Base-by-base conservation (phyloP, 2,329 filamentous ascomycete species). In the Fusarium mexicanum region DNA sequence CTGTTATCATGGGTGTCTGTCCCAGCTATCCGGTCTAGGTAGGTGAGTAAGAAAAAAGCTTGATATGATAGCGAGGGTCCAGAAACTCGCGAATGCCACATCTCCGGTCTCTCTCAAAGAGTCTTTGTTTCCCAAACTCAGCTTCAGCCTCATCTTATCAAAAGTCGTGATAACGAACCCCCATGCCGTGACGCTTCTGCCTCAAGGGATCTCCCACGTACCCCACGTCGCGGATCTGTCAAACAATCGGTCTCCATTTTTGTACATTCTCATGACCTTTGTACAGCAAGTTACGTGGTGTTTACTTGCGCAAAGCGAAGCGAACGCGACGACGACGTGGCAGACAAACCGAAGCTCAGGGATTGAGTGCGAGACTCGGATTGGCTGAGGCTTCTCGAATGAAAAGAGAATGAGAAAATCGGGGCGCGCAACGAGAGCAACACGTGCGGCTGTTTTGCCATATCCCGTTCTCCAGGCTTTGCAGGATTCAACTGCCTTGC, bases 211-310 rank as follows among this genome's bases (percentile, higher is more conserved):
- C 41, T 59, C 46, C 44, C 63, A 55, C 68, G 60, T 55, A 77
- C 75, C 71, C 71, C 75, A 74, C 75, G 75, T 61, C 50, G 47
- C 26, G 51, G 51, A 73, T 63, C 38, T 72, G 43, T 44, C 33
- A 43, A 58, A 37, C 17, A 51, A 54, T 65, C 57, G 51, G 65
- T 69, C 51, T 64, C 71, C 60, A 58, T 66, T 55, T 67, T 35
- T 65, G 55, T 47, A 24, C 46, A 66, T 68, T 64, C 53, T 46
- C 54, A 40, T 66, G 71, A 69, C 60, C n/a, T 40, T 40, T 33
- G 26, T 51, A 24, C 37, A 29, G 38, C 63, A 59, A 41, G 54
- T 66, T 72, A 63, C 57, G 61, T 67, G 54, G 50, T 50, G 53
- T 60, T 44, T 31, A 37, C 51, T 40, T 38, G 35, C 35, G 35